Evolutionary conservation across 371 early-diverging fungal genomes (phyloP).

Genomic region (Nematocida major): DNA sequence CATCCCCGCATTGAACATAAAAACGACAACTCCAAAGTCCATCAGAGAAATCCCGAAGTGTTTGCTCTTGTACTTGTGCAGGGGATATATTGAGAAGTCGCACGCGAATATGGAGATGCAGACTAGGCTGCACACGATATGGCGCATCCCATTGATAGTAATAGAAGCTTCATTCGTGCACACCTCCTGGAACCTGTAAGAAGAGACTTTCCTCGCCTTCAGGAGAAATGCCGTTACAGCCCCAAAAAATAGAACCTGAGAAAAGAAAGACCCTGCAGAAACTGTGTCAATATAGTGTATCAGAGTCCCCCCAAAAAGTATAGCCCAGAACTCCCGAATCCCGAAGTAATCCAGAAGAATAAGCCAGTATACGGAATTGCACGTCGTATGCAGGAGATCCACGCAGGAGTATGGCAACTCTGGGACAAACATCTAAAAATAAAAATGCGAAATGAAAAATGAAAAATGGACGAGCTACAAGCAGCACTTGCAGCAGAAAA

Average conservation of each 20-base stretch:
- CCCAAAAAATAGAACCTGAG: background rate
- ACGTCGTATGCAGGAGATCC: slow-evolving; percentile 38
- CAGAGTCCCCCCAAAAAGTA: slow-evolving; percentile 1
- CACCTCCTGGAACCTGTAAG: background rate
- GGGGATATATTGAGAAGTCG: slow-evolving; percentile 58
- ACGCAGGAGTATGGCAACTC: background rate
- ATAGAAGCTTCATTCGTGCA: background rate
- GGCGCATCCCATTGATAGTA: slow-evolving; percentile 23
- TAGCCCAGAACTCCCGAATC: slow-evolving; percentile 3
- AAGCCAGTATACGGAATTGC: slow-evolving; percentile 2
- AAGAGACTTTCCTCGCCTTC: background rate
- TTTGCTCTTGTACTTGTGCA: slow-evolving; percentile 51
- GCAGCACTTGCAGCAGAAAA: background rate
- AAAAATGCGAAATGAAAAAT: slow-evolving; percentile 11
- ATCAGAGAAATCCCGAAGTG: slow-evolving; percentile 58
- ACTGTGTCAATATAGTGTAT: slow-evolving; percentile 35
- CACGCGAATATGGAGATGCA: slow-evolving; percentile 60
- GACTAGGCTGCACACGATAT: slow-evolving; percentile 38
- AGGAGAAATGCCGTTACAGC: background rate
- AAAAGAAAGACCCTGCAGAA: background rate
- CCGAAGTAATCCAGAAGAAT: slow-evolving; percentile 12
- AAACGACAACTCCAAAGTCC: slow-evolving; percentile 64
- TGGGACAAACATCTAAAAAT: background rate
- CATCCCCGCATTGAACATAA: slow-evolving; percentile 58
- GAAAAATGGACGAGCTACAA: slow-evolving; percentile 22